Conservation (phyloP, 2,329 filamentous ascomycete genomes). For the Colletotrichum sp. region DNA sequence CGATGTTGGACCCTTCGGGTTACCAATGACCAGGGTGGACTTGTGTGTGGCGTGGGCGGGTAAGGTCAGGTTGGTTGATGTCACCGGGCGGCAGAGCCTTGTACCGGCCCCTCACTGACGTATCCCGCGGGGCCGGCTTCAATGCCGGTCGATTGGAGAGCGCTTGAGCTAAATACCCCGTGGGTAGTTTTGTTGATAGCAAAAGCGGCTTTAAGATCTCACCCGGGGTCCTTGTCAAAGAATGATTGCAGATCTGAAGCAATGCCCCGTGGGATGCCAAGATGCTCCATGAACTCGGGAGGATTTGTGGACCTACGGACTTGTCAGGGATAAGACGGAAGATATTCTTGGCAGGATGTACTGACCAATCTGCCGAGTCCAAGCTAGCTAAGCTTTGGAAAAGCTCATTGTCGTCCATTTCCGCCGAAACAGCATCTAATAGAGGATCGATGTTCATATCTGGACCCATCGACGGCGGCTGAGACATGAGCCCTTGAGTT, state of each 20-base stretch:
- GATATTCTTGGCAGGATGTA: background rate
- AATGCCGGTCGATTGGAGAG: background rate
- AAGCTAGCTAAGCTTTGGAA: background rate
- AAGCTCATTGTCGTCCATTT: background rate
- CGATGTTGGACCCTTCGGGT: background rate
- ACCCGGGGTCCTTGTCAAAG: background rate
- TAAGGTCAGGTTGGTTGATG: background rate
- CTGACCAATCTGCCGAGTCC: background rate
- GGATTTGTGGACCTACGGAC: conserved; percentile 1
- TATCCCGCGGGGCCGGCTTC: background rate
- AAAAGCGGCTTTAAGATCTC: background rate
- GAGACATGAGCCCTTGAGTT: background rate
- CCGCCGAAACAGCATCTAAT: background rate
- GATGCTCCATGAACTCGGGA: conserved; percentile 5
- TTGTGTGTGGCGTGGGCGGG: background rate
- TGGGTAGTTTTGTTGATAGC: background rate
- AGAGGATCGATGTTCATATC: background rate
- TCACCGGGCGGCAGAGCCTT: background rate
- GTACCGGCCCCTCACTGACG: background rate
- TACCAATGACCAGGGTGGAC: background rate
- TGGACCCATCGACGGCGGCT: background rate
- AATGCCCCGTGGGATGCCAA: background rate
- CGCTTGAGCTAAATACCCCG: background rate
- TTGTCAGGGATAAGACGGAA: background rate
- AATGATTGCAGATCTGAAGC: background rate